Evolutionary conservation across 768 basidiomycete species (phyloP), one percentile per base, ranked within the genome.

Genomic region (Lentinula boryana): DNA sequence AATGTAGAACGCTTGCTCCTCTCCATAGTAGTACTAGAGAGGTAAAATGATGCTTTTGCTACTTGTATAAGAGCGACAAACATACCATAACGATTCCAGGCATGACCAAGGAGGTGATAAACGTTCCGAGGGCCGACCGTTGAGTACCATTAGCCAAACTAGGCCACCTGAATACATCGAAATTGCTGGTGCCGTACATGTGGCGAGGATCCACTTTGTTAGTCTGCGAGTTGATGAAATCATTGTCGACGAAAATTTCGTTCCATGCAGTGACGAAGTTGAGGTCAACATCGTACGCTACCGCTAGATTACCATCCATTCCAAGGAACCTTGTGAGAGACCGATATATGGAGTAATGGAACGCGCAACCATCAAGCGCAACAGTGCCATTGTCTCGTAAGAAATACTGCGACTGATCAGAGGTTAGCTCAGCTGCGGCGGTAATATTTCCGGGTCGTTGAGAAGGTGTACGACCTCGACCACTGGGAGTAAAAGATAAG

Each of bases 81-180:
- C 82, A 36, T 64, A 92, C 87, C 72, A 96, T 72, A 6, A 93
- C 82, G 50, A 96, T 84, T 64, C 95, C 95, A 32, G 95, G 95
- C 87, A 97, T 89, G 31, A 96, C 78, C 65, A 96, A 67, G 31
- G 84, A 81, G 36, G 87, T 84, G 66, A 96, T 80, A 69, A 95
- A 96, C 9, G 88, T 84, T 0, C 81, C 94, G 54, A 95, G 71
- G 10, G 81, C 87, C 60, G 88, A 88, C 65, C 81, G 82, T 66
- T 90, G 84, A 1, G 87, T 88, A 18, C 95, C 95, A 67, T 93
- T 91, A 67, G 88, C 84, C 66, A 97, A 71, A 73, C 89, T 86
- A 3, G 92, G 93, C 95, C 94, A 97, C 60, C 95, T 83, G 80
- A 89, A 97, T 9, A 97, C 84, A 78, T 97, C 95, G 76, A 96